A percentile compares a stretch with the other conserved stretches of the same genome.
Evolutionary conservation across 148 eudicot genomes (phyloP).

Genomic region (Camellia sinensis): DNA sequence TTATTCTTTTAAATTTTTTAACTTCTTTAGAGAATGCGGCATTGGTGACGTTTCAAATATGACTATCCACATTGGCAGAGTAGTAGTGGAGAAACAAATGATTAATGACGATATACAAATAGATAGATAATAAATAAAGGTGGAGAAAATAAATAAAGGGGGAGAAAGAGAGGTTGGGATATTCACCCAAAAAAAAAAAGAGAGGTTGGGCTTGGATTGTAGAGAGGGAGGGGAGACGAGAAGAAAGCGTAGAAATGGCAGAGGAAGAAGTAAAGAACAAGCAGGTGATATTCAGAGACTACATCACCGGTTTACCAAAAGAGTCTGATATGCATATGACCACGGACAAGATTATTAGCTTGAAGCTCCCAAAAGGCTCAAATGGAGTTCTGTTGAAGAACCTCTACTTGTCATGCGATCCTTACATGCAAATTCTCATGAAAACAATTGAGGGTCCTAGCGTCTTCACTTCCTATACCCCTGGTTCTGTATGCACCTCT

Average conservation of each 20-base stretch:
- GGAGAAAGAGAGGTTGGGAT: too few relatives aligned
- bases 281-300: slow-evolving; percentile 2
- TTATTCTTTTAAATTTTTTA: too few relatives aligned
- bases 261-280: slow-evolving; percentile 3
- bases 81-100: too few relatives aligned
- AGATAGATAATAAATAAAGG: too few relatives aligned
- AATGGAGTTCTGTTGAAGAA: slow-evolving; percentile 8
- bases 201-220: not conserved
- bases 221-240: not conserved
- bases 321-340: not conserved
- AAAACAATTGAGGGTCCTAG: not conserved
- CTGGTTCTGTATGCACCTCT: slow-evolving; percentile 2
- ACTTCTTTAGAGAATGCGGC: too few relatives aligned
- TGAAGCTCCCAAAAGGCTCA: not conserved
- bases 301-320: not conserved
- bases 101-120: too few relatives aligned
- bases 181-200: too few relatives aligned
- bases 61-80: too few relatives aligned
- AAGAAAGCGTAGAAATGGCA: not conserved
- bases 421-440: slow-evolving; percentile 1
- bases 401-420: slow-evolving; percentile 10
- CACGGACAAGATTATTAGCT: not conserved
- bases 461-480: not conserved
- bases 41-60: too few relatives aligned
- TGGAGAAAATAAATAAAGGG: too few relatives aligned